Evolutionary conservation across 83 land plant genomes (phyloP).

Genomic region (Larix sibirica): DNA sequence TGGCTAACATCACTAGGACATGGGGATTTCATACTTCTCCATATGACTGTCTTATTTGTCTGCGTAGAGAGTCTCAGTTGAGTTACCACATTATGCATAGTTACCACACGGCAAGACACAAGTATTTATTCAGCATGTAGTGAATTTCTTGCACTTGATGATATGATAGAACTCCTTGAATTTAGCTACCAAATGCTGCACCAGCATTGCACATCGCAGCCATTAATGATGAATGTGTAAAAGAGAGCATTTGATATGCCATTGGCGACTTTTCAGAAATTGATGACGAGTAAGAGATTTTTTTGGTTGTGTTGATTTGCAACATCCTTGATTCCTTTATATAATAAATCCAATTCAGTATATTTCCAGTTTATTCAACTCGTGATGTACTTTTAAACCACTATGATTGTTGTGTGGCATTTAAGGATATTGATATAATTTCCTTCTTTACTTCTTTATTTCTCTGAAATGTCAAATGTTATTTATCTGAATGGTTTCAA

Average conservation of each 20-base stretch:
- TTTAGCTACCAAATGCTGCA: not conserved
- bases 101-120: not conserved
- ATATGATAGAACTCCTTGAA: not conserved
- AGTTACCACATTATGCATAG: not conserved
- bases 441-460: no score
- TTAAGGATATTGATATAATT: no score
- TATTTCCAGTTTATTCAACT: not conserved
- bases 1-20: not conserved
- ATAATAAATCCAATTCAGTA: not conserved
- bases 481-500: no score
- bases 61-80: not conserved
- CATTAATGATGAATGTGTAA: not conserved
- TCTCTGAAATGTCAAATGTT: no score
- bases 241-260: not conserved
- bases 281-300: not conserved
- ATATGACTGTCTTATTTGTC: not conserved
- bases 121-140: not conserved
- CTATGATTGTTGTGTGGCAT: no score
- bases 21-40: not conserved
- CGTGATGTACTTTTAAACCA: no score
- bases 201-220: not conserved
- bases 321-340: not conserved
- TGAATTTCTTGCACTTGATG: not conserved
- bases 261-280: not conserved
- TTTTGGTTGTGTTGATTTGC: not conserved